phyloP scores from a whole-genome alignment of 768 basidiomycete genomes.

The Crassisporium funariophilum region DNA sequence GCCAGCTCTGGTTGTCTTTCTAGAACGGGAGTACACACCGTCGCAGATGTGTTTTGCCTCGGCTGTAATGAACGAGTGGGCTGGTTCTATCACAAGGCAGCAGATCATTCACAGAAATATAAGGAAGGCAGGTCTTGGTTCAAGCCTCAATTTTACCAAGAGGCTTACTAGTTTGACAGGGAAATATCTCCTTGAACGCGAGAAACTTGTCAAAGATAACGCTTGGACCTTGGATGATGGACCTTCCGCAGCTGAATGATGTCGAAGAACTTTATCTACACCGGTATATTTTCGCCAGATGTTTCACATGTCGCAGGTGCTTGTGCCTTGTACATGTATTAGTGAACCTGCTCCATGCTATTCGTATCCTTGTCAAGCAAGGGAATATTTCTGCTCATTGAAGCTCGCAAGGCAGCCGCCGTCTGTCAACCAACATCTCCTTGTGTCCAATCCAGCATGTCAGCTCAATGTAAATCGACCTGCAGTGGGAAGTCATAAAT shows the following conservation, averaged over 20 bases:
- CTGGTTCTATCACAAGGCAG: constrained; percentile 83
- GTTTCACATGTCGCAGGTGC: no score
- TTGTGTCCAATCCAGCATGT: no score
- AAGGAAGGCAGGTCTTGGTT: constrained; percentile 66
- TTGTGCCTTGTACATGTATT: background rate
- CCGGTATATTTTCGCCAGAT: no score
- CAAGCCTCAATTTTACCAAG: background rate
- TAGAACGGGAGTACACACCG: constrained; percentile 81
- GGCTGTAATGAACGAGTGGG: constrained; percentile 80
- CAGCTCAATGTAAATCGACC: no score
- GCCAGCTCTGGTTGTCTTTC: background rate
- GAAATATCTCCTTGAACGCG: constrained; percentile 80
- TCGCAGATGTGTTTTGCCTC: constrained; percentile 78
- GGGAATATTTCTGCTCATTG: no score
- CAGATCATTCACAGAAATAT: constrained; percentile 77
- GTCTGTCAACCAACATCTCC: no score
- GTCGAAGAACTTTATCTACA: no score
- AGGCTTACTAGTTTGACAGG: constrained; percentile 40
- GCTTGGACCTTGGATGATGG: constrained; percentile 65
- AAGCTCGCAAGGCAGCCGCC: no score
- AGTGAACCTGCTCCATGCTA: no score
- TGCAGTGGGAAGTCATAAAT: no score
- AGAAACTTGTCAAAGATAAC: constrained; percentile 82
- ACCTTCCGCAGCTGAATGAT: constrained; percentile 7
- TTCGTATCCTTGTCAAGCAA: no score